A percentile compares a stretch with the other conserved stretches of the same genome.
phyloP scores from a whole-genome alignment of 1,284 basidiomycete genomes.

The Ganoderma lingzhi region DNA sequence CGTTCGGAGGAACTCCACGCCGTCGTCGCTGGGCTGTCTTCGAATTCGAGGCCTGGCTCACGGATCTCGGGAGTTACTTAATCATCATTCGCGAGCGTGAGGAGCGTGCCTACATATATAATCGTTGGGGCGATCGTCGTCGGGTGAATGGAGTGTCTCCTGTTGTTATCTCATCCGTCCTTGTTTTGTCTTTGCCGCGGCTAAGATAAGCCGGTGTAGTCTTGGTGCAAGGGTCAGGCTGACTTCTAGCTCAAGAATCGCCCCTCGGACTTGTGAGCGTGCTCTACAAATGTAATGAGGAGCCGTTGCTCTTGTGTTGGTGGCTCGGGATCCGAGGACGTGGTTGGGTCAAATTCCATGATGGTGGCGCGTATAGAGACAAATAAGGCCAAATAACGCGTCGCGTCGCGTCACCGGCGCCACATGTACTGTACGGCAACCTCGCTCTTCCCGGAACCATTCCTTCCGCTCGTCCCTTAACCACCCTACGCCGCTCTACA shows the following conservation, averaged over 20 bases:
- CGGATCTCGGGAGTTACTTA: constrained; percentile 25
- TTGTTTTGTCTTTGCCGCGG: background rate
- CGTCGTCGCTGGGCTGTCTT: background rate
- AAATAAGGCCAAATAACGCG: constrained; percentile 32
- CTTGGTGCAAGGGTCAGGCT: background rate
- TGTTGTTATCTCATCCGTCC: background rate
- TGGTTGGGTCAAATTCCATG: background rate
- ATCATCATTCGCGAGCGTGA: constrained; percentile 13
- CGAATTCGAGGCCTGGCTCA: background rate
- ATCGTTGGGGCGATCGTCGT: constrained; percentile 1
- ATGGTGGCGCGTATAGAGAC: constrained; percentile 25
- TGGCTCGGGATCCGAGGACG: too few species aligned
- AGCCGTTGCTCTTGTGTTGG: too few species aligned
- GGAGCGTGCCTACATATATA: constrained; percentile 14
- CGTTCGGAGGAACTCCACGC: background rate
- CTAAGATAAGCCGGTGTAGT: background rate
- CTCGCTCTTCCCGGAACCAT: background rate
- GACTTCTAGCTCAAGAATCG: background rate
- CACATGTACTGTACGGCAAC: background rate
- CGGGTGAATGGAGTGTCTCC: background rate
- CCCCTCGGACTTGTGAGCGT: background rate
- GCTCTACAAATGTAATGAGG: background rate
- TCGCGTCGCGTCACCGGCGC: constrained; percentile 15
- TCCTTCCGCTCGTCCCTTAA: background rate
- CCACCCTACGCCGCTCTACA: background rate